Conservation (phyloP, 2,329 filamentous ascomycete species). For the Fusarium sp. region DNA sequence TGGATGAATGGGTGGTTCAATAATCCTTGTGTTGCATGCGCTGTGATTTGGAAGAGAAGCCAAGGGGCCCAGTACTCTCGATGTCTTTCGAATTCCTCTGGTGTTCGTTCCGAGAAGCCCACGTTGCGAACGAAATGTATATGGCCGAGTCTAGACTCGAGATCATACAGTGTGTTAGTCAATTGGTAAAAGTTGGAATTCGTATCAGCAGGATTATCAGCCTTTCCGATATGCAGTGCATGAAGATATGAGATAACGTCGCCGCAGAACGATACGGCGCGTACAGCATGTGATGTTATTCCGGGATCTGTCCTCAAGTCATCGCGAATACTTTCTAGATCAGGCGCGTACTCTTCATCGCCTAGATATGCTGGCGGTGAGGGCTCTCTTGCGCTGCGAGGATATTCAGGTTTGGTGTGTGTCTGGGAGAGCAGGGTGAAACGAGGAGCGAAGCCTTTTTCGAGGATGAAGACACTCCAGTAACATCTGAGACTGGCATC, state of each 20-base stretch:
- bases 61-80: constrained; percentile 37
- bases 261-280: constrained; percentile 26
- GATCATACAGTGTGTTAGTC: constrained; percentile 32
- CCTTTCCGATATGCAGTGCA: constrained; percentile 24
- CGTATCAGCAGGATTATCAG: constrained; percentile 26
- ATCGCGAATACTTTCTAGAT: constrained; percentile 29
- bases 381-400: constrained; percentile 22
- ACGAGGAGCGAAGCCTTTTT: constrained; percentile 28
- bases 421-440: constrained; percentile 11
- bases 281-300: constrained; percentile 27
- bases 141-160: constrained; percentile 17
- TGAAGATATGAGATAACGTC: constrained; percentile 32
- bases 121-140: constrained; percentile 38
- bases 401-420: constrained; percentile 15
- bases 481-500: constrained; percentile 33
- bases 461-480: constrained; percentile 36
- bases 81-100: constrained; percentile 21
- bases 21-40: constrained; percentile 28
- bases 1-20: constrained; percentile 38
- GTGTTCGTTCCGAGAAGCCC: constrained; percentile 28
- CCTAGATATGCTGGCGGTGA: constrained; percentile 5
- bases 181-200: constrained; percentile 35
- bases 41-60: constrained; percentile 31
- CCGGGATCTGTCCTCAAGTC: constrained; percentile 15
- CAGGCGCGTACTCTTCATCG: constrained; percentile 28